These are phyloP conservation scores for Monosporascus sp. DNA, from an alignment of 2,329 filamentous ascomycete species.

Conservation along the genomic window DNA sequence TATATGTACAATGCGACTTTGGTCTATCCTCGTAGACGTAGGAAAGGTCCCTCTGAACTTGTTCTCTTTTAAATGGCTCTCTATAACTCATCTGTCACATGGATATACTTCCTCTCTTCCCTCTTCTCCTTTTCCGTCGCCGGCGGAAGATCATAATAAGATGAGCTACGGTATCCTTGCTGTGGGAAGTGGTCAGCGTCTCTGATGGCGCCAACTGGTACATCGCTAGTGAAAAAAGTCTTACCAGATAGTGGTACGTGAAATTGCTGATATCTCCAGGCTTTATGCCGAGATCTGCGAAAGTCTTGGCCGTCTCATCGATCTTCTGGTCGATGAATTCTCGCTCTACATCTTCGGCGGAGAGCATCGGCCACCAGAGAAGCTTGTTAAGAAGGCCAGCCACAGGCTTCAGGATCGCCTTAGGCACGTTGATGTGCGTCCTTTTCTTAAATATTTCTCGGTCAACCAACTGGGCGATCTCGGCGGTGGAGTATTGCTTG, in stretches of 20 bases:
- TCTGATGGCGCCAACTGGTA: neutral
- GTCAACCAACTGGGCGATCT: conserved; percentile 85
- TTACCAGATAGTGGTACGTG: conserved; percentile 90
- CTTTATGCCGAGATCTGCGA: conserved; percentile 87
- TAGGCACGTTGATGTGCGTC: conserved; percentile 87
- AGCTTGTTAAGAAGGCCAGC: conserved; percentile 71
- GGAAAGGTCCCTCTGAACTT: conserved; percentile 13
- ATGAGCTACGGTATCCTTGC: conserved; percentile 85
- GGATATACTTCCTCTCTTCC: conserved; percentile 95
- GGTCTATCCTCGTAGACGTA: conserved; percentile 8
- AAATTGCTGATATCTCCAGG: conserved; percentile 79
- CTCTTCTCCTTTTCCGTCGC: conserved; percentile 90
- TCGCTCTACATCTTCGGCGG: conserved; percentile 79
- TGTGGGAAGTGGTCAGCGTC: conserved; percentile 36
- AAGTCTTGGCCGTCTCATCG: conserved; percentile 87
- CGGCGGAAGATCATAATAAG: conserved; percentile 89
- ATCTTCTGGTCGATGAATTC: conserved; percentile 93
- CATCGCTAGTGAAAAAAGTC: conserved; percentile 25
- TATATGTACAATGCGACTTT: conserved; percentile 31
- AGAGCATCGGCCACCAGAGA: conserved; percentile 84
- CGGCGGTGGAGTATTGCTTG: conserved; percentile 81
- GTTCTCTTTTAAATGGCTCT: conserved; percentile 6
- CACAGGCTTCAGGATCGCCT: conserved; percentile 68
- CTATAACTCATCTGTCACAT: conserved; percentile 85
- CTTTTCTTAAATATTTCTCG: conserved; percentile 87